Conservation (phyloP, 768 basidiomycete species). For the Pulveroboletus ravenelii region DNA sequence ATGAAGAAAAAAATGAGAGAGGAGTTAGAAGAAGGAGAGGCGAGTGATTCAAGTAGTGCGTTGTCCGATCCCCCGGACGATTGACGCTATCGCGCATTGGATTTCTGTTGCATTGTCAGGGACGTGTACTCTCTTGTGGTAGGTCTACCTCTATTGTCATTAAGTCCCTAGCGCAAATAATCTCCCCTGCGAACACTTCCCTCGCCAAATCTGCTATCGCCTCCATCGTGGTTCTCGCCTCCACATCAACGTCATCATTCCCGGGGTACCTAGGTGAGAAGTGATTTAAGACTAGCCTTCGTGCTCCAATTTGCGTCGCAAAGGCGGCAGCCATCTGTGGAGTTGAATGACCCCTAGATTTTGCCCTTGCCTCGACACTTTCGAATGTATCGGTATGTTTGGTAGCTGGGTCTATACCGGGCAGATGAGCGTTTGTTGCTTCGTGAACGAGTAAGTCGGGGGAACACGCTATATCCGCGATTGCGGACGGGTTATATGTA, state of each 20-base stretch:
- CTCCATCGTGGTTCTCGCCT: conserved; percentile 53
- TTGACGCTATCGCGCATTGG: conserved; percentile 14
- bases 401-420: conserved; percentile 53
- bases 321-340: conserved; percentile 87
- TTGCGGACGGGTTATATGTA: conserved; percentile 73
- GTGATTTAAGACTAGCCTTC: conserved; percentile 71
- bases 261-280: conserved; percentile 80
- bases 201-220: conserved; percentile 57
- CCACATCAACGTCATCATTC: conserved; percentile 47
- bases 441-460: conserved; percentile 82
- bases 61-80: conserved; percentile 73
- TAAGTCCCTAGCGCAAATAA: conserved; percentile 69
- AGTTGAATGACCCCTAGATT: conserved; percentile 83
- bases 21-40: conserved; percentile 84
- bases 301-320: conserved; percentile 60
- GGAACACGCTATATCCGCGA: conserved; percentile 53
- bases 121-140: conserved; percentile 18
- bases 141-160: conserved; percentile 61
- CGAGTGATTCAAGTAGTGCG: conserved; percentile 74
- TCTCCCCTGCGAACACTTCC: conserved; percentile 48
- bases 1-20: conserved; percentile 55
- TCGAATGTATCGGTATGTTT: conserved; percentile 59
- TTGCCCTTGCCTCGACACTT: conserved; percentile 57
- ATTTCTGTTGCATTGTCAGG: conserved; percentile 4
- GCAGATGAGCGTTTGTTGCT: conserved; percentile 83